phyloP scores from a whole-genome alignment of 495 filamentous ascomycete genomes.

The Penicillium roqueforti region DNA sequence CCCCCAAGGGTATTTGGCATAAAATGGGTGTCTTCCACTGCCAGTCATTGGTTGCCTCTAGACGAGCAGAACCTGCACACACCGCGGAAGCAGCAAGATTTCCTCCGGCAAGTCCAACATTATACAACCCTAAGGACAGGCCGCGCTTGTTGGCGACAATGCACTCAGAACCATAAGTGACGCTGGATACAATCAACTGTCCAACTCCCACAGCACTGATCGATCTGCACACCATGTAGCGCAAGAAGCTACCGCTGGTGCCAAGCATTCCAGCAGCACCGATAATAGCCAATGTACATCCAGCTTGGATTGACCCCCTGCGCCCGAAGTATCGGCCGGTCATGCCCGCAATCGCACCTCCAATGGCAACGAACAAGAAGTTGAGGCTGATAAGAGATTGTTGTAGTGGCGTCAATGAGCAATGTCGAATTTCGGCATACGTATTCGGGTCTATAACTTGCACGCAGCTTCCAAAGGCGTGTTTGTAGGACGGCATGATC shows the following conservation, averaged over 20 bases:
- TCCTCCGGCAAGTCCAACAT: constrained; percentile 26
- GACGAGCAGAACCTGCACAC: constrained; percentile 23
- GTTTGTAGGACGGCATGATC: constrained; percentile 27
- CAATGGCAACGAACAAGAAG: constrained; percentile 26
- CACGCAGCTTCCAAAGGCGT: constrained; percentile 23
- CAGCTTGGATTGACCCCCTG: constrained; percentile 20
- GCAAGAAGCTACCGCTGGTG: constrained; percentile 22
- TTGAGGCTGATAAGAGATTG: constrained; percentile 30
- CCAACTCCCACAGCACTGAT: constrained; percentile 28
- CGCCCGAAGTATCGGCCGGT: constrained; percentile 22
- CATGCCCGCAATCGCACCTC: constrained; percentile 22
- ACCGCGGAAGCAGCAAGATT: constrained; percentile 25
- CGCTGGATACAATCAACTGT: constrained; percentile 17
- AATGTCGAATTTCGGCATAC: constrained; percentile 6
- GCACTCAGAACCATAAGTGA: constrained; percentile 29
- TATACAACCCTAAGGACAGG: constrained; percentile 24
- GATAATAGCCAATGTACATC: constrained; percentile 18
- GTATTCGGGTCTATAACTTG: constrained; percentile 15
- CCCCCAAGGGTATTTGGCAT: constrained; percentile 27
- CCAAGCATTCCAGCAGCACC: constrained; percentile 27
- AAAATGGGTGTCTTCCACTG: constrained; percentile 32
- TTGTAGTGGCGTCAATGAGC: constrained; percentile 23
- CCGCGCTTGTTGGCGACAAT: constrained; percentile 28
- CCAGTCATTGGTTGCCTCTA: constrained; percentile 23
- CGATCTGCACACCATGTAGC: constrained; percentile 31